Percentiles rank a stretch among this genome's conserved stretches.
Evolutionary conservation across 768 basidiomycete species (phyloP).

Genomic region (Tylopilus rubrobrunneus): DNA sequence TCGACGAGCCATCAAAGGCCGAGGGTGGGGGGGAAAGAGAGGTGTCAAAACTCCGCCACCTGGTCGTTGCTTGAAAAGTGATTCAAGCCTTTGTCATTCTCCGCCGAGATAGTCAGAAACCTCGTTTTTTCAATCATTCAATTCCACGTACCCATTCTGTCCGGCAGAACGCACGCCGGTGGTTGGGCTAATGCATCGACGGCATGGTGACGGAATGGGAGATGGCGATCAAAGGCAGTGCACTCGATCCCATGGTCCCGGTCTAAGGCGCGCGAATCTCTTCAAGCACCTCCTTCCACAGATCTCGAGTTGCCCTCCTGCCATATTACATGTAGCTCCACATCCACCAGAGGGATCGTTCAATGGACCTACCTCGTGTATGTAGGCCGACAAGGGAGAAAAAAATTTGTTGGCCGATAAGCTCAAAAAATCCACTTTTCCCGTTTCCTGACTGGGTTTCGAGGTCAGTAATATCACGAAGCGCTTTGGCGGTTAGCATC

Average conservation of each 20-base stretch:
- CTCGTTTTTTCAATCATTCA: neutral
- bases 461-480: neutral
- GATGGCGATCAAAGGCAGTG: neutral
- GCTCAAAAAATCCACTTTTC: neutral
- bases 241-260: neutral
- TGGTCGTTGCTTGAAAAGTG: neutral
- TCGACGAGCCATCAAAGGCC: neutral
- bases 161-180: neutral
- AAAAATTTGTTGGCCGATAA: slow-evolving; percentile 1
- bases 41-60: neutral
- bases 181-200: neutral
- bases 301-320: slow-evolving; percentile 5
- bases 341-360: neutral
- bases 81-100: slow-evolving; percentile 1
- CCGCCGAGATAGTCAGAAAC: neutral
- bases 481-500: neutral
- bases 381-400: neutral
- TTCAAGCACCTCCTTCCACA: neutral
- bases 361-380: slow-evolving; percentile 3
- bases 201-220: slow-evolving; percentile 3
- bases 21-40: neutral
- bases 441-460: neutral
- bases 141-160: neutral
- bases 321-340: neutral
- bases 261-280: neutral